Evolutionary conservation across 495 filamentous ascomycete species (phyloP).

Genomic region (Lepidopterella palustris): DNA sequence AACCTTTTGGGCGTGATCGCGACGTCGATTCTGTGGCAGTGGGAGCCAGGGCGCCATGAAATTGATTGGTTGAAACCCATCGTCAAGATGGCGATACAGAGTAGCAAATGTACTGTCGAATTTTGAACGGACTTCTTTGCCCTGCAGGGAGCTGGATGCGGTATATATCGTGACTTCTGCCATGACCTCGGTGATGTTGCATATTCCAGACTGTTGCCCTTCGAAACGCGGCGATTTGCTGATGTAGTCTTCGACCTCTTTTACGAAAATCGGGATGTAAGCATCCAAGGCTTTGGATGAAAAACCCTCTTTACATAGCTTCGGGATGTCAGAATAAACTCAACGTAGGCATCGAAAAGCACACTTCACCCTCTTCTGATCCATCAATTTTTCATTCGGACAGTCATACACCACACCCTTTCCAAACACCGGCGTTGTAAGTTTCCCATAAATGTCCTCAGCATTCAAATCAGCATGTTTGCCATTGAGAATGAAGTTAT

Average conservation of each 20-base stretch:
- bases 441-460: slow-evolving; percentile 51
- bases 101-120: slow-evolving; percentile 68
- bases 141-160: slow-evolving; percentile 72
- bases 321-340: too few relatives aligned
- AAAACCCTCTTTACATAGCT: slow-evolving; percentile 79
- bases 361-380: slow-evolving; percentile 88
- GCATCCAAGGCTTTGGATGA: slow-evolving; percentile 67
- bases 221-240: slow-evolving; percentile 61
- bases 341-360: too few relatives aligned
- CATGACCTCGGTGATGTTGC: slow-evolving; percentile 63
- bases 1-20: slow-evolving; percentile 66
- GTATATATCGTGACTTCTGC: slow-evolving; percentile 84
- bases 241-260: slow-evolving; percentile 66
- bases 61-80: slow-evolving; percentile 77
- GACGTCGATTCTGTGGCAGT: slow-evolving; percentile 74
- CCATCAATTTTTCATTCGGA: slow-evolving; percentile 78
- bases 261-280: slow-evolving; percentile 71
- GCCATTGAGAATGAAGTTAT: slow-evolving; percentile 58
- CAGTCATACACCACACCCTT: slow-evolving; percentile 84
- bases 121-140: slow-evolving; percentile 68
- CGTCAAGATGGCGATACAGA: slow-evolving; percentile 76
- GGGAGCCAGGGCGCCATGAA: slow-evolving; percentile 83
- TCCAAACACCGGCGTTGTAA: slow-evolving; percentile 83
- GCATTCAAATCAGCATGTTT: slow-evolving; percentile 41
- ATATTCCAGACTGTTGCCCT: slow-evolving; percentile 54